Evolutionary conservation across 352 stramenopile genomes (phyloP).

Genomic region (Phytophthora sp.): DNA sequence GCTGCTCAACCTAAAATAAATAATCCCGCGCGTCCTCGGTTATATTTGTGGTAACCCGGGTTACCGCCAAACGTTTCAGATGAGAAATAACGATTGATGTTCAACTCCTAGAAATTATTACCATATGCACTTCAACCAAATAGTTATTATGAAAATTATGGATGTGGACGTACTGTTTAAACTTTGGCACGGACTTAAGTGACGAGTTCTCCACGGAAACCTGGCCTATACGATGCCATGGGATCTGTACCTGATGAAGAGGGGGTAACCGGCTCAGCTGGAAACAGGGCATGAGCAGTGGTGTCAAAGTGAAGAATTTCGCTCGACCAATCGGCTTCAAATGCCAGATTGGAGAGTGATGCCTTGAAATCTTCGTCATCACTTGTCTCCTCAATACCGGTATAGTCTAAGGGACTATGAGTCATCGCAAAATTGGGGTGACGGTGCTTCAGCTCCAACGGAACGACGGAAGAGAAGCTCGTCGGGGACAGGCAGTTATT

Average conservation of each 20-base stretch:
- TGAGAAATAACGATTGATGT: too few relatives aligned
- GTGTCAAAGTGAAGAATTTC: constrained; percentile 35
- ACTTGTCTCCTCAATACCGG: constrained; percentile 22
- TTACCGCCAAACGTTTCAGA: too few relatives aligned
- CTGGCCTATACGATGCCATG: constrained; percentile 12
- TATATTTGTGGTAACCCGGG: too few relatives aligned
- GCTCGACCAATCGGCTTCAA: constrained; percentile 79
- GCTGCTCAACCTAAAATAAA: too few relatives aligned
- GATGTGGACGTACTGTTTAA: constrained; percentile 25
- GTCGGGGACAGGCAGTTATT: constrained; percentile 33
- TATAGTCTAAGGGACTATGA: constrained; percentile 19
- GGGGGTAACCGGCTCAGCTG: constrained; percentile 14
- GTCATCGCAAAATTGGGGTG: constrained; percentile 35
- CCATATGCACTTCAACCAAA: too few relatives aligned
- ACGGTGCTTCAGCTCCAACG: constrained; percentile 61
- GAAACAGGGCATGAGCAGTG: constrained; percentile 12
- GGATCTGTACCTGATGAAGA: constrained; percentile 12
- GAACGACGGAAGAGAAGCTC: constrained; percentile 40
- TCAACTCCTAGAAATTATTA: too few relatives aligned
- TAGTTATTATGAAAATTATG: too few relatives aligned
- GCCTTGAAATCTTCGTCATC: constrained; percentile 39
- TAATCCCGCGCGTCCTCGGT: too few relatives aligned
- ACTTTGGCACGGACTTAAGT: constrained; percentile 28
- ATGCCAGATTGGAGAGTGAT: constrained; percentile 74
- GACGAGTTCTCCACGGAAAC: constrained; percentile 26